These are phyloP conservation scores for Pythium utonaiense DNA, from an alignment of 352 stramenopile species.

Conservation along the genomic window DNA sequence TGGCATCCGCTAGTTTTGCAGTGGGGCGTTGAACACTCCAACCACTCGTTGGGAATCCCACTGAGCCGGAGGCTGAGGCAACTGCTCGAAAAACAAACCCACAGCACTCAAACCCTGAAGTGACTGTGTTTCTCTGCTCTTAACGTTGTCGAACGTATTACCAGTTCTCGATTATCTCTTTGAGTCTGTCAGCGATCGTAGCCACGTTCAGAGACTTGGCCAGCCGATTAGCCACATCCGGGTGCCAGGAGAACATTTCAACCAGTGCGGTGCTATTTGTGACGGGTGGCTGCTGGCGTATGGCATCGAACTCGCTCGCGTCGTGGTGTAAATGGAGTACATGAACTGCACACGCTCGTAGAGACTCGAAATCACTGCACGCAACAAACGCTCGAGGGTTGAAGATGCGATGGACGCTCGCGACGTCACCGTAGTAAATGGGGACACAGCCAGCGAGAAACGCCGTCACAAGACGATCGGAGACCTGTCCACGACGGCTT, in stretches of 20 bases:
- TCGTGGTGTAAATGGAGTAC: not conserved
- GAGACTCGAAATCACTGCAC: not conserved
- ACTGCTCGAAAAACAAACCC: not conserved
- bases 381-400: not conserved
- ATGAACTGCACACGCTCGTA: not conserved
- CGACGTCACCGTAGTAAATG: not conserved
- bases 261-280: not conserved
- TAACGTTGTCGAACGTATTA: no score
- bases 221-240: not conserved
- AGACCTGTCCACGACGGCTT: not conserved
- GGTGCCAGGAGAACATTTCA: not conserved
- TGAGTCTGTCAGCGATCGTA: not conserved
- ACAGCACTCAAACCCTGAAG: not conserved
- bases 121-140: no score
- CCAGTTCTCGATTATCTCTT: not conserved
- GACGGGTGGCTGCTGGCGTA: not conserved
- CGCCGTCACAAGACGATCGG: not conserved
- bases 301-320: not conserved
- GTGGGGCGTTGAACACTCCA: no score
- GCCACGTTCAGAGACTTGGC: not conserved
- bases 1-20: slow-evolving; percentile 12
- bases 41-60: no score
- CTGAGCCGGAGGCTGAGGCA: not conserved
- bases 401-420: not conserved
- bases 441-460: not conserved